Base-by-base conservation (phyloP, 139 green algal species). In the Pleodorina starrii region DNA sequence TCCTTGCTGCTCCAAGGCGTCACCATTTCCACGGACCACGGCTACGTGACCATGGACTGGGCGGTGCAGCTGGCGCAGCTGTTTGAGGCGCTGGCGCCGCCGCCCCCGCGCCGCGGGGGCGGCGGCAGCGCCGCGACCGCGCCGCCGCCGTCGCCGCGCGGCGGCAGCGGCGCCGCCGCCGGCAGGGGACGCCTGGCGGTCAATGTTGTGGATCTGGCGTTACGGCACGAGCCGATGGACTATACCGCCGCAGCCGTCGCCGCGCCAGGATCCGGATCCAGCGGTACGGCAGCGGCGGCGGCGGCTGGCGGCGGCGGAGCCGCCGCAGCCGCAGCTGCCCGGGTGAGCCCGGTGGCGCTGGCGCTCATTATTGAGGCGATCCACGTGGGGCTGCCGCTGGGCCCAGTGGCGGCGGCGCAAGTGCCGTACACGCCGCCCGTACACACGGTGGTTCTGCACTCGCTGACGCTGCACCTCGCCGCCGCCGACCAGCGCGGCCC, bases 401-500 rank as follows among this genome's bases (percentile, higher is more conserved):
- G 43, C 42, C n/a, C n/a, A n/a, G 32, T 36, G 32, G 43, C 29
- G 44, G 74, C 66, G 44, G 16, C 11, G 72, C 29, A 60, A 17
- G 51, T 60, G 36, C 81, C 82, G 63, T 73, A 89, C 68, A 68
- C 51, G 29, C 74, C 85, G 68, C 69, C 92, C 69, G 50, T 69
- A 27, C 92, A 94, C 82, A 71, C 66, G 3, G 35, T 94, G 57
- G 44, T 82, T 79, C 75, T 95, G 79, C 87, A 93, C 54, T 94
- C 91, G 19, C 40, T 95, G 63, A 84, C 89, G 29, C 89, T 94
- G 44, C 90, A 93, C 38, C 43, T 95, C 19, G 93, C 91, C 44
- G 78, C 90, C 38, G 93, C 90, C 38, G 91, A 92, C 60, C 77
- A 43, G 19, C 76, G 93, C 27, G 84, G 72, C 16, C 42, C 7